A percentile compares a stretch with the other conserved stretches of the same genome.
Conservation (phyloP, 495 filamentous ascomycete genomes). For the Penicillium flavigenum region DNA sequence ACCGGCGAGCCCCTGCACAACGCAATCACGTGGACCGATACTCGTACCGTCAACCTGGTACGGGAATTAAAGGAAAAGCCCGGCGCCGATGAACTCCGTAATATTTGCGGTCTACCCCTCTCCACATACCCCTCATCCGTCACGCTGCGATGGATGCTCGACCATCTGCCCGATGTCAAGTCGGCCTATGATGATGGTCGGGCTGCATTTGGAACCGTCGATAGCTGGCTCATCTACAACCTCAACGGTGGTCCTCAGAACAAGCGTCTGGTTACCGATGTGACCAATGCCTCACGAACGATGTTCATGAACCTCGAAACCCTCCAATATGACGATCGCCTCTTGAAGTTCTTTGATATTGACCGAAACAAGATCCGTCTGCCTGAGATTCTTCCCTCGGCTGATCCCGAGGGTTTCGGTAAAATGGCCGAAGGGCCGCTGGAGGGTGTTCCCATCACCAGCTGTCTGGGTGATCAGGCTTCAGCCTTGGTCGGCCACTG, state of each 20-base stretch:
- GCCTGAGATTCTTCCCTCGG: constrained; percentile 84
- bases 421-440: constrained; percentile 63
- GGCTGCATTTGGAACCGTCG: constrained; percentile 89
- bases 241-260: constrained; percentile 79
- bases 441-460: constrained; percentile 75
- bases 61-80: constrained; percentile 70
- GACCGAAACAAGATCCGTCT: constrained; percentile 73
- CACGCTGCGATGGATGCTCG: constrained; percentile 83
- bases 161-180: constrained; percentile 68
- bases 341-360: constrained; percentile 81
- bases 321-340: constrained; percentile 77
- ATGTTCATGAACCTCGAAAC: constrained; percentile 96
- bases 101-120: constrained; percentile 82
- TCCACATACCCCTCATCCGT: constrained; percentile 93
- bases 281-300: constrained; percentile 88
- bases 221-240: constrained; percentile 88
- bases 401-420: constrained; percentile 75
- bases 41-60: constrained; percentile 74
- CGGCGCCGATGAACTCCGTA: constrained; percentile 66
- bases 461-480: constrained; percentile 91
- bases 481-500: constrained; percentile 90
- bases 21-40: constrained; percentile 94
- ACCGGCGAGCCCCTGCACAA: constrained; percentile 86
- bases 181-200: constrained; percentile 77
- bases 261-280: constrained; percentile 77